These are phyloP conservation scores for Talaromyces sp. DNA, from an alignment of 2,329 filamentous ascomycete genomes.

Conservation along the genomic window DNA sequence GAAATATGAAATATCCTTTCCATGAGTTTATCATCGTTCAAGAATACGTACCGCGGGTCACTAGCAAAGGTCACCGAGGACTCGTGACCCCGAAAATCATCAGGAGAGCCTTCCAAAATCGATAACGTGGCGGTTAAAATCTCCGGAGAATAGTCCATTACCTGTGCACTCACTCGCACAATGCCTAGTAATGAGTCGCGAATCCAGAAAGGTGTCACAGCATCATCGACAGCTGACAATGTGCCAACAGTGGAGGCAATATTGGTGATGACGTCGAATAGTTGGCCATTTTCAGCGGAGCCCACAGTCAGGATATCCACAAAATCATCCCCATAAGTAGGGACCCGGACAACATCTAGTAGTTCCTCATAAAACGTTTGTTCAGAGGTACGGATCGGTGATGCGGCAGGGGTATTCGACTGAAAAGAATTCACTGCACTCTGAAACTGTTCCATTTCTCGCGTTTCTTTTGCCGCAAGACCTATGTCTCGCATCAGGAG, in stretches of 20 bases:
- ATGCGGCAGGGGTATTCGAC: slow-evolving; percentile 28
- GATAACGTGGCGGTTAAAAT: slow-evolving; percentile 62
- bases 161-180: slow-evolving; percentile 60
- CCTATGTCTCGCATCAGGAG: slow-evolving; percentile 63
- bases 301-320: slow-evolving; percentile 43
- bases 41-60: slow-evolving; percentile 47
- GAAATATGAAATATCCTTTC: slow-evolving; percentile 60
- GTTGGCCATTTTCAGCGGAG: slow-evolving; percentile 41
- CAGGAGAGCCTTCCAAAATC: slow-evolving; percentile 49
- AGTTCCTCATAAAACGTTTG: slow-evolving; percentile 43
- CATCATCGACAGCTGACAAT: slow-evolving; percentile 46
- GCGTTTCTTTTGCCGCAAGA: slow-evolving; percentile 54
- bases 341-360: slow-evolving; percentile 39
- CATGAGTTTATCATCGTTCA: slow-evolving; percentile 54
- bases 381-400: slow-evolving; percentile 25
- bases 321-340: slow-evolving; percentile 40
- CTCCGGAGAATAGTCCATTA: slow-evolving; percentile 68
- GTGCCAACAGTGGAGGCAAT: slow-evolving; percentile 41
- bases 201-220: slow-evolving; percentile 56
- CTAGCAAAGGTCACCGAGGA: slow-evolving; percentile 16
- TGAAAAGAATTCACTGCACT: slow-evolving; percentile 37
- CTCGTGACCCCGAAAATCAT: slow-evolving; percentile 15
- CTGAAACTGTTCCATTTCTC: slow-evolving; percentile 38
- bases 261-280: slow-evolving; percentile 44
- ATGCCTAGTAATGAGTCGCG: slow-evolving; percentile 64